phyloP scores from a whole-genome alignment of 192 early-diverging fungal species.

The Piromyces sp. region DNA sequence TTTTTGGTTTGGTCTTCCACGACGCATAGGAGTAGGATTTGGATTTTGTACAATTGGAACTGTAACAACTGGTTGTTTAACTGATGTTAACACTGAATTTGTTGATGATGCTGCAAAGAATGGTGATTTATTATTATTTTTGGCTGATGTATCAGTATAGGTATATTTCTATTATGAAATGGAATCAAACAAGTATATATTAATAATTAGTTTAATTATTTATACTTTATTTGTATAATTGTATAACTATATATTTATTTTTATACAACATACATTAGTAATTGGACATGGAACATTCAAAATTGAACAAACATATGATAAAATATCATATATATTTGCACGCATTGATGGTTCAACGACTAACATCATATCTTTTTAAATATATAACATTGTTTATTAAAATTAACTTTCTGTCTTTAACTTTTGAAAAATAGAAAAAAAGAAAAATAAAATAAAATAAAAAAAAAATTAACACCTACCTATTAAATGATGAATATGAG shows the following conservation, averaged over 20 bases:
- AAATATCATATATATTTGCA: conserved; percentile 66
- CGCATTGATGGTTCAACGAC: conserved; percentile 55
- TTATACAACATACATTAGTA: conserved; percentile 25
- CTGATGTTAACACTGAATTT: conserved; percentile 4
- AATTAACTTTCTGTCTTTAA: too few relatives aligned
- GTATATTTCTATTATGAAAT: not conserved
- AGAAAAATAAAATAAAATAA: not conserved
- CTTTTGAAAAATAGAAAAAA: too few relatives aligned
- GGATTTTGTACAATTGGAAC: conserved; percentile 14
- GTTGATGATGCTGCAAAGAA: conserved; percentile 8
- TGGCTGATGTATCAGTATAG: not conserved
- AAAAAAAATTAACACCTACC: not conserved
- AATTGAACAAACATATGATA: conserved; percentile 40
- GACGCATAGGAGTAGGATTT: conserved; percentile 64
- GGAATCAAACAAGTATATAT: too few relatives aligned
- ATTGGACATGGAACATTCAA: conserved; percentile 42
- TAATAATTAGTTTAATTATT: too few relatives aligned
- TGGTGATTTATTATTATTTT: conserved; percentile 3
- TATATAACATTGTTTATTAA: too few relatives aligned
- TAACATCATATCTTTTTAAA: conserved; percentile 29
- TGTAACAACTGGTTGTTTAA: conserved; percentile 9
- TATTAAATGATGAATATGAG: conserved; percentile 32
- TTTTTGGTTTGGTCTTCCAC: conserved; percentile 60
- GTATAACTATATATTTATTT: too few relatives aligned
- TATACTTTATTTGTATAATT: too few relatives aligned